Conservation (phyloP, 2,329 filamentous ascomycete genomes). For the Sodiomyces alkalinus region DNA sequence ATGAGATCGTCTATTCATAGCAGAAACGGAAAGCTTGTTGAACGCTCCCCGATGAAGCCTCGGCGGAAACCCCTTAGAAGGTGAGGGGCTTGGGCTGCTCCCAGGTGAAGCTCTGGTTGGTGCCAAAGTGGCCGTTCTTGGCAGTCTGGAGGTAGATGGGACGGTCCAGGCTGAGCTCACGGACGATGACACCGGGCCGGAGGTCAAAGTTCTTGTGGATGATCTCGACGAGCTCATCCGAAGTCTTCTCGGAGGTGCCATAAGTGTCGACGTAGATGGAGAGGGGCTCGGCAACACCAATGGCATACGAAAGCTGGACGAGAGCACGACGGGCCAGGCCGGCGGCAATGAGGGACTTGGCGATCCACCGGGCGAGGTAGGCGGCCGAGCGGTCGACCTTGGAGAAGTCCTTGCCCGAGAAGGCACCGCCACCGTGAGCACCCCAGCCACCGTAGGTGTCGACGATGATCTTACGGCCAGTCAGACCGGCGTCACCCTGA, state of each 20-base stretch:
- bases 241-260: constrained; percentile 79
- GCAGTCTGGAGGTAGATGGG: constrained; percentile 98
- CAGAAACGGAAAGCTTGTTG: constrained; percentile 10
- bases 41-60: constrained; percentile 7
- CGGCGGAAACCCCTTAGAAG: constrained; percentile 44
- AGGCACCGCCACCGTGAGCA: constrained; percentile 98
- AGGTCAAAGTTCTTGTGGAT: constrained; percentile 95
- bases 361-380: constrained; percentile 96
- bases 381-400: constrained; percentile 98
- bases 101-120: constrained; percentile 95
- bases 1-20: constrained; percentile 10
- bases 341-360: constrained; percentile 88
- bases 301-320: constrained; percentile 98
- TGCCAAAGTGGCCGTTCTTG: constrained; percentile 98
- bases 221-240: constrained; percentile 88
- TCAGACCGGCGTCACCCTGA: constrained; percentile 96
- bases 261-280: constrained; percentile 98
- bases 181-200: constrained; percentile 94
- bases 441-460: constrained; percentile 99
- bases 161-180: constrained; percentile 85
- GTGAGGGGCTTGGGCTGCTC: constrained; percentile 94
- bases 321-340: constrained; percentile 82
- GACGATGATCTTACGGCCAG: constrained; percentile 98
- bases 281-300: constrained; percentile 94
- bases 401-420: constrained; percentile 99